A percentile compares a stretch with the other conserved stretches of the same genome.
phyloP scores from a whole-genome alignment of 768 basidiomycete species.

The Suillus subluteus region DNA sequence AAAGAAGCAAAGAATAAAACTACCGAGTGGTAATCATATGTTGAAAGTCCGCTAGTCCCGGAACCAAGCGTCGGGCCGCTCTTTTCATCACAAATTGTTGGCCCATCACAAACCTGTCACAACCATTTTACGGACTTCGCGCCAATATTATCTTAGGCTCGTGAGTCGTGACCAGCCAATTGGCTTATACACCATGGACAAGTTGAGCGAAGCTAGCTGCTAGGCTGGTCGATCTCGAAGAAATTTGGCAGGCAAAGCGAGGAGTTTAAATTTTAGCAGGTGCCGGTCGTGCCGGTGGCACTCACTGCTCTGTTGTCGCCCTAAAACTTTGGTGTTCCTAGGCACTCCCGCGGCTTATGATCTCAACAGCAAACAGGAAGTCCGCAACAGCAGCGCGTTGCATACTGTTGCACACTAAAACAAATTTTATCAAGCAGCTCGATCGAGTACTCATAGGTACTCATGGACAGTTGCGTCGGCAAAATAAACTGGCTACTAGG shows the following conservation, averaged over 20 bases:
- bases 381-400: background rate
- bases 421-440: background rate
- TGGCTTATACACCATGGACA: too few species aligned
- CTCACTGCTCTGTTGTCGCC: background rate
- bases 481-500: slow-evolving; percentile 1
- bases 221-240: too few species aligned
- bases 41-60: too few species aligned
- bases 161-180: too few species aligned
- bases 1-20: too few species aligned
- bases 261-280: too few species aligned
- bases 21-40: too few species aligned
- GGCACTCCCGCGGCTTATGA: background rate
- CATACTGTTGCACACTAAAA: background rate
- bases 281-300: too few species aligned
- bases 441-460: background rate
- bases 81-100: too few species aligned
- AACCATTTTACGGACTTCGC: background rate
- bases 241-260: too few species aligned
- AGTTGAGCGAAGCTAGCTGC: too few species aligned
- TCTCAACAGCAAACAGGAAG: background rate
- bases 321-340: background rate
- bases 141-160: background rate
- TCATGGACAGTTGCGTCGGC: background rate
- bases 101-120: background rate
- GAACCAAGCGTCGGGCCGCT: too few species aligned